A percentile compares a stretch with the other conserved stretches of the same genome.
These are phyloP conservation scores for Cornus kousa DNA, from an alignment of 148 eudicot genomes.

Conservation along the genomic window DNA sequence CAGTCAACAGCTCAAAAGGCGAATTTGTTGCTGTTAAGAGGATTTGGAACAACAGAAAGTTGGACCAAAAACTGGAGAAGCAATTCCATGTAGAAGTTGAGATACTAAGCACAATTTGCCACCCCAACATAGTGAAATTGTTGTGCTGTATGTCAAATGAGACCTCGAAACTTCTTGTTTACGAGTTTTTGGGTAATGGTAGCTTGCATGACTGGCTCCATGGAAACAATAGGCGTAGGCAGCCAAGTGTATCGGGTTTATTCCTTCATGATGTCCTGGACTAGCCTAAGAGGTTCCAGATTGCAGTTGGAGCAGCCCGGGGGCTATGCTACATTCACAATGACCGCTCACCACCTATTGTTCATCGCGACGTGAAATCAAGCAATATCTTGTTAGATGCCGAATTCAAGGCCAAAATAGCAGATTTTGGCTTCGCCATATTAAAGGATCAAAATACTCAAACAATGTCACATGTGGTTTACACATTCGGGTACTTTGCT, in stretches of 20 bases:
- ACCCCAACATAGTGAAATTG: slow-evolving; percentile 19
- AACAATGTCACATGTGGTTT: background rate
- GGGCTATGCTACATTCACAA: background rate
- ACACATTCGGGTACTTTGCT: background rate
- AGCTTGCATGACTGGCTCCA: background rate
- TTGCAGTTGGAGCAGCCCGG: background rate
- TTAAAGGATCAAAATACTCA: background rate
- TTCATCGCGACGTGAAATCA: background rate
- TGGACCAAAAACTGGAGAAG: slow-evolving; percentile 11
- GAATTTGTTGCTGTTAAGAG: slow-evolving; percentile 24
- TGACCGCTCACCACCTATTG: background rate
- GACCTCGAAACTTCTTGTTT: slow-evolving; percentile 13
- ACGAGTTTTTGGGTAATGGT: slow-evolving; percentile 17
- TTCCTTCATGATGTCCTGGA: background rate
- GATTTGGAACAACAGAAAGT: slow-evolving; percentile 12
- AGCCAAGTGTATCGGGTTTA: background rate
- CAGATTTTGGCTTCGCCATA: background rate
- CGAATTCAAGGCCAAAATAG: background rate
- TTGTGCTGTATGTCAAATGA: slow-evolving; percentile 16
- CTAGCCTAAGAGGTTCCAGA: background rate
- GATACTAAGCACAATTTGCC: slow-evolving; percentile 14
- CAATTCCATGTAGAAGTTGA: slow-evolving; percentile 19
- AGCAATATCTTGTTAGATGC: background rate
- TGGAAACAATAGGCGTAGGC: background rate
- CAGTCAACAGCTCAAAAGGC: slow-evolving; percentile 3